Evolutionary conservation across 2,329 filamentous ascomycete genomes (phyloP), one percentile per base, ranked within the genome.

Genomic region (Aspergillus jensenii): DNA sequence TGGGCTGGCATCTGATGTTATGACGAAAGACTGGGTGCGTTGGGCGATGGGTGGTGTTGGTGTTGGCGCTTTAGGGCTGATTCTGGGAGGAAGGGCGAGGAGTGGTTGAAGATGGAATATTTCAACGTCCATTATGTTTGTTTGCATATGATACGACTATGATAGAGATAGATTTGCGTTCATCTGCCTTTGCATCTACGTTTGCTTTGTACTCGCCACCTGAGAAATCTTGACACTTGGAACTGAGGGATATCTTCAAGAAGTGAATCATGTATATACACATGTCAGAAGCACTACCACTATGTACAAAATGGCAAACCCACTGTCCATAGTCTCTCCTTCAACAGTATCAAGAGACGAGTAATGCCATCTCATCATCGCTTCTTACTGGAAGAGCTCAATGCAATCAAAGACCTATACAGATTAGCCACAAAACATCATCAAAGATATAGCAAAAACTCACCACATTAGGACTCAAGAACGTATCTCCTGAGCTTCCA

Each of bases 381-480:
- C 15, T 11, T 4, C 27, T 58, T 54, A 71, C 53, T 68, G 65
- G 64, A 72, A 71, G 4, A 71, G 57, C 58, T 72, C 69, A 8
- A 72, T 59, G 21, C 67, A 70, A 40, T 71, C 69, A 12, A 71
- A 71, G 39, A 71, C 61, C 69, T 70, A 54, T 2, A 21, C 67
- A 55, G 2, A 19, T 9, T n/a, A 46, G 39, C 14, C 7, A 35
- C 3, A 23, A 23, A 21, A 48, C 1, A 7, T 17, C 8, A 19
- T 15, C 11, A n/a, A 19, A 48, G 7, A 8, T 12, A 25, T 8
- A 40, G 19, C 21, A 8, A 35, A 27, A 4, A 69, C 70, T 68
- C 54, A 74, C 71, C 52, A 79, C 67, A 68, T 86, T 89, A 3
- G 87, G 86, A 54, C 78, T 82, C 60, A 89, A 71, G 68, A 80